A percentile compares a stretch with the other conserved stretches of the same genome.
phyloP scores from a whole-genome alignment of 768 basidiomycete species.

The Russula griseocarnosa region DNA sequence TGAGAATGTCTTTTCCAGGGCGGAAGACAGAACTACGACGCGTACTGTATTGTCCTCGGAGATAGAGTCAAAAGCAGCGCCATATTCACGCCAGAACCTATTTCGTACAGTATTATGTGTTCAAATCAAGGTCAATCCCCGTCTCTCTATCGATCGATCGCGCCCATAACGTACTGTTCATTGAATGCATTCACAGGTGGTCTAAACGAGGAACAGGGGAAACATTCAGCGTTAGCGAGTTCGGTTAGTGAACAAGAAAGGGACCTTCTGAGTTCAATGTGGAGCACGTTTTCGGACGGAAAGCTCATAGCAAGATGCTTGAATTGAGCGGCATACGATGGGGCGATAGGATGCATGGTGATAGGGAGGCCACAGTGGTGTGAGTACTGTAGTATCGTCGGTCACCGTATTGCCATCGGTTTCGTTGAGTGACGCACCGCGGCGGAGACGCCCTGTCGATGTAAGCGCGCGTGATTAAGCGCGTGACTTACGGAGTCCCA shows the following conservation, averaged over 20 bases:
- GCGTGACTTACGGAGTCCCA: too few relatives aligned
- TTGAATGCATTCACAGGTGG: constrained; percentile 25
- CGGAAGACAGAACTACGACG: constrained; percentile 69
- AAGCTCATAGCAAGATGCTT: constrained; percentile 24
- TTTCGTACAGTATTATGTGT: too few relatives aligned
- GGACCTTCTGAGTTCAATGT: constrained; percentile 26
- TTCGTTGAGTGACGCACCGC: too few relatives aligned
- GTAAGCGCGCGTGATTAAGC: too few relatives aligned
- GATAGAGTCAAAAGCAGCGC: constrained; percentile 55
- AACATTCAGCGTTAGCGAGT: not conserved
- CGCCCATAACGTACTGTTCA: constrained; percentile 11
- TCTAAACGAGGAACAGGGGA: not conserved
- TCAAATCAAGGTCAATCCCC: not conserved
- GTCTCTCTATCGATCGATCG: not conserved
- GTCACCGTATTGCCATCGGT: not conserved
- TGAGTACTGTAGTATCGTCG: too few relatives aligned
- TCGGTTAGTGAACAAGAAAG: not conserved
- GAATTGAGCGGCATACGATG: constrained; percentile 26
- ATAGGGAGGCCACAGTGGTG: too few relatives aligned
- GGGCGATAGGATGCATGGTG: not conserved
- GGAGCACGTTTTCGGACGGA: constrained; percentile 22
- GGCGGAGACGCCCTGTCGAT: too few relatives aligned
- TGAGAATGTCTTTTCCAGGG: constrained; percentile 67
- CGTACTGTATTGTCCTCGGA: constrained; percentile 53
- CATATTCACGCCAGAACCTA: constrained; percentile 75